Evolutionary conservation across 2,329 filamentous ascomycete genomes (phyloP), one percentile per base, ranked within the genome.

Genomic region (Stemphylium lycopersici): DNA sequence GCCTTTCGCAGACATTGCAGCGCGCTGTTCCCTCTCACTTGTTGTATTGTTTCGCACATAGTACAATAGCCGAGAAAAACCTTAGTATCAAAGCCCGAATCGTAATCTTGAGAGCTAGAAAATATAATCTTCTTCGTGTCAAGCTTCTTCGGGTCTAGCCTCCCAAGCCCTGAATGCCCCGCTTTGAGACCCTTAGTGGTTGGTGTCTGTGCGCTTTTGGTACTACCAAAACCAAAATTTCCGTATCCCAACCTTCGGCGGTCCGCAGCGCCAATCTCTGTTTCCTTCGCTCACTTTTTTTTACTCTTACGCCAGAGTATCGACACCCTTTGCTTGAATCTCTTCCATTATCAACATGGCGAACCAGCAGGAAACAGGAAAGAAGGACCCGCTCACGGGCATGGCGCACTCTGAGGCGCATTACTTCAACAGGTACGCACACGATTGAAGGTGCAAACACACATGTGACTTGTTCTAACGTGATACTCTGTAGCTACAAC

Each of bases 371-470:
- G 57, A 67, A 20, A 40, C 56, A 40, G 60, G 48, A 54, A 74
- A 68, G 59, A 66, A 60, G 31, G 71, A 73, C 62, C 70, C 68
- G 55, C 68, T 90, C 77, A 87, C 88, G 74, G 77, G 80, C 68
- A 88, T 96, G 84, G 89, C 90, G 76, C 93, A 96, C 81, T 95
- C 93, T 62, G 95, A 99, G 83, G 92, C 96, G 78, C 95, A 98
- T 79, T 99, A 98, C 83, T 98, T 98, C 83, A 98, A 97, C 81
- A 96, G 92, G 93, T 96, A 80, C 62, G 74, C 41, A 47, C 50
- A 47, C 51, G 40, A 18, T 50, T 48, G 20, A 53, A 60, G 68
- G 76, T 63, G 51, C 34, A 51, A n/a, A 45, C 44, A 42, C 39
- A 55, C 20, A 55, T 10, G 38, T 42, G 48, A 46, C 56, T 56